Base-by-base conservation (phyloP, 1,284 basidiomycete genomes). In the Kwoniella shivajii region DNA sequence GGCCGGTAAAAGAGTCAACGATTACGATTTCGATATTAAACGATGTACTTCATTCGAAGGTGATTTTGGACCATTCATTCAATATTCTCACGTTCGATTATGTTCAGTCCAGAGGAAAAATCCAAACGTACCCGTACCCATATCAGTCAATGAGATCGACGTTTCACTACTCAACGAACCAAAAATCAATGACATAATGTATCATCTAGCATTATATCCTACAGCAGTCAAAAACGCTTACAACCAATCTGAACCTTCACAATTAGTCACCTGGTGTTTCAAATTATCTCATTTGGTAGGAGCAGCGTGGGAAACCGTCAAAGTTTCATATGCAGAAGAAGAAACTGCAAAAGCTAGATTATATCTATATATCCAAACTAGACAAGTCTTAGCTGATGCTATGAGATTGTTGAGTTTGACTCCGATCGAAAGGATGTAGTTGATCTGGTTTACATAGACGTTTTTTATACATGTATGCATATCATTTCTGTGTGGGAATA, bases 21-120 rank as follows among this genome's bases (percentile, higher is more conserved):
- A 96, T 81, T 99, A 99, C 80, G 87, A 84, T 14, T 98, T 97
- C 80, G 89, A 94, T 78, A 94, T 91, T 87, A 86, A 89, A 64
- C 86, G 94, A 50, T 96, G 97, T 90, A 86, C 90, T 52, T 92
- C 90, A 31, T 98, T 97, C 75, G 92, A 97, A 77, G 95, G 95
- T 46, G 95, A 98, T 79, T 98, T 95, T 1, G 95, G 78, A 26
- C 90, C 91, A 0, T 95, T 94, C 79, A 85, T 96, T 39, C 93
- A 95, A 82, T 98, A 98, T 78, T 92, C 94, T 4, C 95, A 98
- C 80, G 94, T 95, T 67, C 89, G 95, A 33, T 82, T 99, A 36
- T 87, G 88, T 52, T 97, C 93, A 4, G 90, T 98, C 72, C 88
- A 88, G 71, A 90, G 95, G 59, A 96, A 95, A 79, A 94, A 94